Percentiles rank a stretch among this genome's conserved stretches.
Evolutionary conservation across 202 grass and related monocot genomes (phyloP).

Genomic region (Schoenoplectus tabernaemontani): DNA sequence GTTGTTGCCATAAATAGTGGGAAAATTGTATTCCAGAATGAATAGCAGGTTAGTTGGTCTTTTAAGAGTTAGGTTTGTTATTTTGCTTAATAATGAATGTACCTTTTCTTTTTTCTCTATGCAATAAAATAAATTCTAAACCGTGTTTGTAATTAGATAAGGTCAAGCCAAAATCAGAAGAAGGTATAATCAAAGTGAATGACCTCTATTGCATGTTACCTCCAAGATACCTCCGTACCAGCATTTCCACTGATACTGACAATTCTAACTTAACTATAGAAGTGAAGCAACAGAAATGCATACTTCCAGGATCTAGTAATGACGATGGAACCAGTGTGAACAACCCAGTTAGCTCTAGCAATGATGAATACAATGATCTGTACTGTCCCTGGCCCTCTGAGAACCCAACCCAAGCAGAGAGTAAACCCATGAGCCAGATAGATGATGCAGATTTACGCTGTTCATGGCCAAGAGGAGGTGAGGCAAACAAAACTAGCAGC

Average conservation of each 20-base stretch:
- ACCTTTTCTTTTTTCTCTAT: neutral
- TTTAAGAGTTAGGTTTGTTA: neutral
- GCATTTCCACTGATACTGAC: neutral
- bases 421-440: neutral
- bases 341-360: neutral
- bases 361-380: conserved; percentile 28
- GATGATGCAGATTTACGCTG: conserved; percentile 45
- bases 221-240: neutral
- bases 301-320: neutral
- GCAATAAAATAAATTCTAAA: neutral
- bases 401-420: neutral
- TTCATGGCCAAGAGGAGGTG: conserved; percentile 44
- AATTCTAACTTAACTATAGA: neutral
- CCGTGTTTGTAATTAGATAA: conserved; percentile 12
- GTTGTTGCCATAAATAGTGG: conserved; percentile 67
- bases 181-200: neutral
- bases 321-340: neutral
- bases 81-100: neutral
- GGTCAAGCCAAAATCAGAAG: conserved; percentile 13
- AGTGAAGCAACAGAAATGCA: neutral
- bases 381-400: conserved; percentile 28
- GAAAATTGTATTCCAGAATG: conserved; percentile 74
- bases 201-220: conserved; percentile 18
- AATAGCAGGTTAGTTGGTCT: conserved; percentile 31
- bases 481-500: conserved; percentile 23